Evolutionary conservation across 805 yeast species (phyloP).

Genomic region (Candida hungchunana): DNA sequence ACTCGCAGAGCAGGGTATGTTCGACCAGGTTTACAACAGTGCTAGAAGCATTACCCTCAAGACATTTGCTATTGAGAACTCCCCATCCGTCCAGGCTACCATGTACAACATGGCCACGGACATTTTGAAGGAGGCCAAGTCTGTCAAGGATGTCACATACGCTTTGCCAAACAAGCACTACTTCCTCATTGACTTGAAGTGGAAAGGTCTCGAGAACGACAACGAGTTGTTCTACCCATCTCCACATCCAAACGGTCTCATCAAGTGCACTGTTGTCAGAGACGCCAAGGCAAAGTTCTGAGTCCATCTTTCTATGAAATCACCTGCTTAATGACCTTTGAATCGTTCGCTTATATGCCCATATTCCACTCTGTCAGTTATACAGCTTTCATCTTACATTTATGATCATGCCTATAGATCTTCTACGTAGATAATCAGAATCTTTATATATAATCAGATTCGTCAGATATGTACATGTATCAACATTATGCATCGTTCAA

Average conservation of each 20-base stretch:
- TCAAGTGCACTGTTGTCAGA: slow-evolving; percentile 83
- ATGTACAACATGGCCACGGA: slow-evolving; percentile 88
- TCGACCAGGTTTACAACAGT: slow-evolving; percentile 57
- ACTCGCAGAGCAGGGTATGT: slow-evolving; percentile 55
- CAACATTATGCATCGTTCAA: background rate
- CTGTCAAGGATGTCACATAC: slow-evolving; percentile 63
- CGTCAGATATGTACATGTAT: background rate
- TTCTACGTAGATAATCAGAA: background rate
- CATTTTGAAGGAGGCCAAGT: slow-evolving; percentile 55
- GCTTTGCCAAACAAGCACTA: slow-evolving; percentile 90
- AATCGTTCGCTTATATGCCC: too few species aligned
- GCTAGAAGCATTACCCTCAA: slow-evolving; percentile 71
- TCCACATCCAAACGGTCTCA: slow-evolving; percentile 90
- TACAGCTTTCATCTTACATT: background rate
- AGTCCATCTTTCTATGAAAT: slow-evolving; percentile 3
- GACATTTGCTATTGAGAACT: slow-evolving; percentile 77
- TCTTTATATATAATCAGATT: too few species aligned
- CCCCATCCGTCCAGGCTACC: slow-evolving; percentile 95
- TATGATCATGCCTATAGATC: too few species aligned
- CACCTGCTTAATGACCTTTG: too few species aligned
- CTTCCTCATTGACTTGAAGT: slow-evolving; percentile 70
- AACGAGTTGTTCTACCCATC: slow-evolving; percentile 85
- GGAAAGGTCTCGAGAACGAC: slow-evolving; percentile 81
- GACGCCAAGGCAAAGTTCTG: slow-evolving; percentile 51
- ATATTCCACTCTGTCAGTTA: background rate